Conservation (phyloP, 768 basidiomycete species). For the Lactarius psammicola region DNA sequence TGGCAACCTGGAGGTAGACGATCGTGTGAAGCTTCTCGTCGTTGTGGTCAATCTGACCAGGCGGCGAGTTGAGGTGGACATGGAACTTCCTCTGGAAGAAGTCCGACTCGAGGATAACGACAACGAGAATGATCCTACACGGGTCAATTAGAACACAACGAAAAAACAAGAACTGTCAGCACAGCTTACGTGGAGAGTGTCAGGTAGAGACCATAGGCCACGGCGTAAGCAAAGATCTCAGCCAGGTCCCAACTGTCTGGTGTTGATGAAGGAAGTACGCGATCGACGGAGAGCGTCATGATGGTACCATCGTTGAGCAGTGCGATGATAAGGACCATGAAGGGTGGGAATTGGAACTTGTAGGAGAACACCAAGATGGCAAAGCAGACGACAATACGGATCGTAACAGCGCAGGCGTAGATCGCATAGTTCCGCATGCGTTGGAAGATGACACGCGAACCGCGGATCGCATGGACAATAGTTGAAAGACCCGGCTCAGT, state of each 20-base stretch:
- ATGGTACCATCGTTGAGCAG: constrained; percentile 98
- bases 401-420: constrained; percentile 92
- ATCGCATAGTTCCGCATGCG: constrained; percentile 99
- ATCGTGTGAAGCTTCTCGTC: constrained; percentile 83
- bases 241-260: constrained; percentile 96
- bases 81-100: constrained; percentile 91
- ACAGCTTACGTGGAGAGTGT: constrained; percentile 80
- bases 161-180: constrained; percentile 19
- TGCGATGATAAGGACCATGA: constrained; percentile 99
- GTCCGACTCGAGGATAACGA: constrained; percentile 78
- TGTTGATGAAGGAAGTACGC: constrained; percentile 87
- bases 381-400: constrained; percentile 98
- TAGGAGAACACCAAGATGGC: constrained; percentile 93
- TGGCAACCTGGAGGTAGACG: constrained; percentile 94
- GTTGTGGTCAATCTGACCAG: constrained; percentile 45
- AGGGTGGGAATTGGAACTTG: constrained; percentile 98
- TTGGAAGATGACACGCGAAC: constrained; percentile 99
- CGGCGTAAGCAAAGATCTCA: constrained; percentile 94
- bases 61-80: constrained; percentile 49
- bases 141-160: constrained; percentile 17
- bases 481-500: constrained; percentile 99
- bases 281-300: constrained; percentile 96
- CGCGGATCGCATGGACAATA: constrained; percentile 97
- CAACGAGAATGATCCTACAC: constrained; percentile 67
- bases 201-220: constrained; percentile 94